Base-by-base conservation (phyloP, 2,329 filamentous ascomycete species). In the Neofusicoccum sp. region DNA sequence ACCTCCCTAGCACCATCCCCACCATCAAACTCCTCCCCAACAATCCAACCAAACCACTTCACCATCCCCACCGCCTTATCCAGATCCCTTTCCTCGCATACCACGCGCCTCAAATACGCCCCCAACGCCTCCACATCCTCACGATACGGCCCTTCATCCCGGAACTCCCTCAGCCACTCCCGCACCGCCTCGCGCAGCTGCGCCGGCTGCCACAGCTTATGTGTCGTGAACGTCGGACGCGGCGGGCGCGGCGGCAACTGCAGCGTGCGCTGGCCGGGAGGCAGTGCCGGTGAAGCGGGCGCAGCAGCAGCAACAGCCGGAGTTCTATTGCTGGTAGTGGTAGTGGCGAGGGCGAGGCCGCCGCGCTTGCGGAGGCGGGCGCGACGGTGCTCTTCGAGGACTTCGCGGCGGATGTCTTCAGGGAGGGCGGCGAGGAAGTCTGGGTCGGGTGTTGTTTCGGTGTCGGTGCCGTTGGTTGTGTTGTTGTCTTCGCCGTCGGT, bases 381-480 rank as follows among this genome's bases (percentile, higher is more conserved):
- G 20, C 83, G 83, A 34, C 81, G 82, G 69, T 93, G 87, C 67
- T 96, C 90, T 20, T 85, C 86, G 2, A 96, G 74, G 6, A 98
- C 82, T 74, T 98, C 93, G 14, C 78, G 80, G 11, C 90, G 86
- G 48, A 96, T 84, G 48, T 96, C 90, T 65, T 89, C 87, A 0
- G 93, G 93, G 0, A 98, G 79, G 14, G 92, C 91, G 1, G 88
- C 86, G 2, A 98, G 85, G 68, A 97, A 93, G 0, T 87, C 86
- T 0, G 84, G 79, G 61, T 75, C 71, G 3, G 73, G 65, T 1
- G 67, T 70, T 34, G 40, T 28, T 26, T 60, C 26, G 34, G 45
- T 31, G n/a, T 59, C 30, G 28, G 30, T 34, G 1, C 28, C 43
- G n/a, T 61, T 43, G 24, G 36, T 62, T 28, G 24, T 44, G 14